Percentiles rank a stretch among this genome's conserved stretches.
Conservation (phyloP, 306 rosid species). For the Quercus suber region DNA sequence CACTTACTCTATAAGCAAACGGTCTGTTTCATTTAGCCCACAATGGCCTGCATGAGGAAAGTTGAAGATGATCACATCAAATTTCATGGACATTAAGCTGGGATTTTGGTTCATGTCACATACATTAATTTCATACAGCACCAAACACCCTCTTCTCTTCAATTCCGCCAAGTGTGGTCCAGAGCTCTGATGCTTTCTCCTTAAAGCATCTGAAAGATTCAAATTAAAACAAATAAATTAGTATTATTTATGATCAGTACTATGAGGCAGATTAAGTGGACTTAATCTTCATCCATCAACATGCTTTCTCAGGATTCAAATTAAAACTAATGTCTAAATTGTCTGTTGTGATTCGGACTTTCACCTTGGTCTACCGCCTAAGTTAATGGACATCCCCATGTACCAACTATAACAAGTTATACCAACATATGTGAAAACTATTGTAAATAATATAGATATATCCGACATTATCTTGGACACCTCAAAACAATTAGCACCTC, state of each 20-base stretch:
- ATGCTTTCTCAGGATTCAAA: neutral
- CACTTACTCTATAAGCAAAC: conserved; percentile 11
- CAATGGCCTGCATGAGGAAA: conserved; percentile 36
- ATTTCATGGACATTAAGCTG: neutral
- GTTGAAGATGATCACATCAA: conserved; percentile 29
- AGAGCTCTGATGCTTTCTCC: neutral
- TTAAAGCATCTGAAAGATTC: neutral
- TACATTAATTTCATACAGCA: conserved; percentile 18
- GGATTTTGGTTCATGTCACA: conserved; percentile 13
- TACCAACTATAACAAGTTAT: too few species aligned
- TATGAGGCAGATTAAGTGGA: neutral
- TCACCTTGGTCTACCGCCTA: too few species aligned
- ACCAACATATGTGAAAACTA: too few species aligned
- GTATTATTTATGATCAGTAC: neutral
- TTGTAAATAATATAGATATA: too few species aligned
- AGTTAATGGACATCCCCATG: too few species aligned
- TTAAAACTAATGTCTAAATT: neutral
- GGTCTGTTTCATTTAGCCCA: neutral
- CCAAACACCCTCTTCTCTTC: conserved; percentile 5
- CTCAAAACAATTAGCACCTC: too few species aligned
- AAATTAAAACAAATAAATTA: neutral
- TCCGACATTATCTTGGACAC: too few species aligned
- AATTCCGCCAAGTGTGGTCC: neutral
- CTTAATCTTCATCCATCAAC: too few species aligned
- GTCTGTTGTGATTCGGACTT: too few species aligned